Base-by-base conservation (phyloP, 2,329 filamentous ascomycete species). In the Sarocladiaceae sp. region DNA sequence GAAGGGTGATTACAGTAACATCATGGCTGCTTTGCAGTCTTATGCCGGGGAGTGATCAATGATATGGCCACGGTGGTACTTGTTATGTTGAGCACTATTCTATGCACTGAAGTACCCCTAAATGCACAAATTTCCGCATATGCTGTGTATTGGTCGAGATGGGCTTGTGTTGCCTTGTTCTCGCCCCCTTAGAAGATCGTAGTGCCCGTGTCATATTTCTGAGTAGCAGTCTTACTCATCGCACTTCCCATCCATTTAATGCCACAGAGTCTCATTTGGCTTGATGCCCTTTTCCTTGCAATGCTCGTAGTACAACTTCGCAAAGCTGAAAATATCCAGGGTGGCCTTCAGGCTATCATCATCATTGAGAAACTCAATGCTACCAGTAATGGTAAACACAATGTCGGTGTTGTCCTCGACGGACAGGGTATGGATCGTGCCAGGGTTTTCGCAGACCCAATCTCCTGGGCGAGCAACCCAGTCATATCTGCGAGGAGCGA, bases 341-440 rank as follows among this genome's bases (percentile, higher is more conserved):
- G 58, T 54, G 12, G 57, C 55, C 49, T 60, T 59, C 33, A 61
- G 17, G 25, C 50, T 60, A 42, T 60, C 59, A 23, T 61, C 59
- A 0, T 61, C 59, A 22, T 61, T 61, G 8, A 61, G 53, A 52
- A 61, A 61, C 50, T 61, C 59, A 10, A 61, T 58, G 36, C 58
- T 60, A 12, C 59, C 59, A 40, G 56, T 53, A n/a, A 61, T 42
- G 12, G 59, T 61, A 17, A 61, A 61, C 8, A 61, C 58, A 10
- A 61, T 59, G 33, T 61, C 59, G 3, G 59, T 60, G 47, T 59
- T 51, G 6, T 56, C 59, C 33, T 56, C 17, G 15, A 61, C 52
- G 5, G 57, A 60, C 52, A 61, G 37, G 40, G 59, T 61, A 23
- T 61, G 59, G 31, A 61, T 61, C 10, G 50, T 48, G 10, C 59